Evolutionary conservation across 192 early-diverging fungal genomes (phyloP).

Genomic region (Coemansia sp.): DNA sequence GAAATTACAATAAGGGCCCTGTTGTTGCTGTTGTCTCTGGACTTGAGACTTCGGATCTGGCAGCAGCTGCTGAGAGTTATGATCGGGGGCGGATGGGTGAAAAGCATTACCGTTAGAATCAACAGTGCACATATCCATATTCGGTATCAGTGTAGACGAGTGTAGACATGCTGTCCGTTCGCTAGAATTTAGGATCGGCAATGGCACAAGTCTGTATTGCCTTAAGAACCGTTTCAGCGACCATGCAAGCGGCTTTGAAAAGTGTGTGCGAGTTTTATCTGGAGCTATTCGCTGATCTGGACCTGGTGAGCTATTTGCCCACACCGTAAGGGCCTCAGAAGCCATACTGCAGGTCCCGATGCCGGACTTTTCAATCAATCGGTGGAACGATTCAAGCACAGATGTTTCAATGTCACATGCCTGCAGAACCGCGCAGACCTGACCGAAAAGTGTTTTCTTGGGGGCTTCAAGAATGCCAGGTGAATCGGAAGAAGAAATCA

Average conservation of each 20-base stretch:
- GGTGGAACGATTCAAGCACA: conserved; percentile 2
- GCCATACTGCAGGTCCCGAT: conserved; percentile 9
- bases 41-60: no score
- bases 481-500: background rate
- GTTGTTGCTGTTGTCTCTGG: background rate
- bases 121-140: no score
- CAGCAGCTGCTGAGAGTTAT: background rate
- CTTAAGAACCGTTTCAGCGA: conserved; percentile 34
- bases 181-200: conserved; percentile 17
- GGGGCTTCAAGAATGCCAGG: background rate
- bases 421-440: background rate
- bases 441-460: background rate
- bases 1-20: background rate
- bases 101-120: background rate
- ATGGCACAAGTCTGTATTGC: conserved; percentile 29
- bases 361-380: conserved; percentile 5
- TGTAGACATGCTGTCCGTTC: conserved; percentile 16
- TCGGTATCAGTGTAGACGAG: background rate
- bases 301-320: background rate
- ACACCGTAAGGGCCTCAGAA: conserved; percentile 9
- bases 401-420: conserved; percentile 3
- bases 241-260: conserved; percentile 14
- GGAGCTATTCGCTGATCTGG: background rate
- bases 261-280: background rate
- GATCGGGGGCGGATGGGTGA: no score